These are phyloP conservation scores for Colletotrichum plurivorum DNA, from an alignment of 2,329 filamentous ascomycete genomes.

Conservation along the genomic window DNA sequence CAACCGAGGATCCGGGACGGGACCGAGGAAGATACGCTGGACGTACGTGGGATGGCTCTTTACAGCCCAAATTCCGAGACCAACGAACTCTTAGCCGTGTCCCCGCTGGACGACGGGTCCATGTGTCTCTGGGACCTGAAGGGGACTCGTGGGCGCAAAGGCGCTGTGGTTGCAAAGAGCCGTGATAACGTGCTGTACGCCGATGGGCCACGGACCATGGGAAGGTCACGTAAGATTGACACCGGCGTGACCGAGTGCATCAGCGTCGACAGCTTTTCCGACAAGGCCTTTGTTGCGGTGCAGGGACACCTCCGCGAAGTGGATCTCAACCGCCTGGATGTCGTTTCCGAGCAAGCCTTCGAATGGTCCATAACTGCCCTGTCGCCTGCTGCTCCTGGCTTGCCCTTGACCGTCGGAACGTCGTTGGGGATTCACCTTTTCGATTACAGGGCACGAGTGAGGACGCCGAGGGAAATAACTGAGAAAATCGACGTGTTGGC, in stretches of 20 bases:
- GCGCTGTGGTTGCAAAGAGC: conserved; percentile 77
- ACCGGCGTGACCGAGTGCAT: conserved; percentile 85
- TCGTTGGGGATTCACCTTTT: conserved; percentile 86
- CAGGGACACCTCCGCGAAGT: conserved; percentile 84
- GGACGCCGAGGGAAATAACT: conserved; percentile 47
- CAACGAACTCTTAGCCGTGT: conserved; percentile 72
- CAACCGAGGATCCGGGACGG: conserved; percentile 64
- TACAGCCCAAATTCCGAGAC: conserved; percentile 62
- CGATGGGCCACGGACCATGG: conserved; percentile 62
- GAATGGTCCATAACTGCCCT: conserved; percentile 88
- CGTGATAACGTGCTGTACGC: conserved; percentile 76
- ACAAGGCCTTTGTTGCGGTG: conserved; percentile 84
- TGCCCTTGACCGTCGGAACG: conserved; percentile 88
- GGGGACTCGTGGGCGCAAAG: conserved; percentile 66
- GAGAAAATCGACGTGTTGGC: conserved; percentile 37
- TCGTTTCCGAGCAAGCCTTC: conserved; percentile 79
- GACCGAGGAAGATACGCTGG: conserved; percentile 64
- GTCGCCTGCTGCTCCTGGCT: conserved; percentile 75
- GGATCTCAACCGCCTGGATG: conserved; percentile 80
- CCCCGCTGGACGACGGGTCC: conserved; percentile 87
- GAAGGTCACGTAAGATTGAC: conserved; percentile 75
- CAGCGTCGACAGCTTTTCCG: conserved; percentile 77
- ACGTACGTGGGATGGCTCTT: conserved; percentile 81
- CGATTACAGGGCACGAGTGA: conserved; percentile 73
- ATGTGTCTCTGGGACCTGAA: conserved; percentile 89